Conservation (phyloP, 805 yeast genomes). For the Sporopachydermia lactativora region DNA sequence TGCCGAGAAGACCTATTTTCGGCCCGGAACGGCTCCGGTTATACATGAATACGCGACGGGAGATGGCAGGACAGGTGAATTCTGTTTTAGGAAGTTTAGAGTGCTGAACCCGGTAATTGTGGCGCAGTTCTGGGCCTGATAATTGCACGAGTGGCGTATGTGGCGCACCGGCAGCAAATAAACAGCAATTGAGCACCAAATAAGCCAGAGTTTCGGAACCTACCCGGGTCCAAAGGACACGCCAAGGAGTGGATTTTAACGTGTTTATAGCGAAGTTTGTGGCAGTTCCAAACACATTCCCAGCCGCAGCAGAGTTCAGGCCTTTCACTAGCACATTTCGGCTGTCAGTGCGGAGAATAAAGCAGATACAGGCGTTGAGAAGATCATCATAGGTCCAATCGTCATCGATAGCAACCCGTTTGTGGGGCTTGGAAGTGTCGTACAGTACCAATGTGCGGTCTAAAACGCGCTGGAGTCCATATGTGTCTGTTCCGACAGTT, state of each 20-base stretch:
- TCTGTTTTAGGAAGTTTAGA: not conserved
- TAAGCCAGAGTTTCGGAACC: slow-evolving; percentile 8
- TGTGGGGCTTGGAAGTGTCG: slow-evolving; percentile 20
- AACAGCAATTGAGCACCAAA: slow-evolving; percentile 9
- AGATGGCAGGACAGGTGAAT: not conserved
- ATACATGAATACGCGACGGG: not conserved
- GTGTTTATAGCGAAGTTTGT: slow-evolving; percentile 25
- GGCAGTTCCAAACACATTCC: slow-evolving; percentile 20
- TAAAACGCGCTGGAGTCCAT: slow-evolving; percentile 4
- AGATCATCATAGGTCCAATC: slow-evolving; percentile 18
- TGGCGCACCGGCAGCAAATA: not conserved
- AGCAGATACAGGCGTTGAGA: slow-evolving; percentile 15
- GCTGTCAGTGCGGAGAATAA: too few relatives aligned
- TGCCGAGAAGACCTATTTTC: too few relatives aligned
- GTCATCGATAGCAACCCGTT: slow-evolving; percentile 32
- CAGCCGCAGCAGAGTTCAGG: too few relatives aligned
- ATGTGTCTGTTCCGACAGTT: not conserved
- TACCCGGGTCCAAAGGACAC: slow-evolving; percentile 10
- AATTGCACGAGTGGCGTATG: not conserved
- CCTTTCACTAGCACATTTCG: too few relatives aligned
- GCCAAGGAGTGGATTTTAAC: slow-evolving; percentile 33
- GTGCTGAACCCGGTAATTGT: not conserved
- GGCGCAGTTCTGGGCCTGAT: not conserved
- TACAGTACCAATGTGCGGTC: slow-evolving; percentile 23
- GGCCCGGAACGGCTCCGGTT: too few relatives aligned